Conservation (phyloP, 2,329 filamentous ascomycete species). For the Ceratocystis diversiconidia region DNA sequence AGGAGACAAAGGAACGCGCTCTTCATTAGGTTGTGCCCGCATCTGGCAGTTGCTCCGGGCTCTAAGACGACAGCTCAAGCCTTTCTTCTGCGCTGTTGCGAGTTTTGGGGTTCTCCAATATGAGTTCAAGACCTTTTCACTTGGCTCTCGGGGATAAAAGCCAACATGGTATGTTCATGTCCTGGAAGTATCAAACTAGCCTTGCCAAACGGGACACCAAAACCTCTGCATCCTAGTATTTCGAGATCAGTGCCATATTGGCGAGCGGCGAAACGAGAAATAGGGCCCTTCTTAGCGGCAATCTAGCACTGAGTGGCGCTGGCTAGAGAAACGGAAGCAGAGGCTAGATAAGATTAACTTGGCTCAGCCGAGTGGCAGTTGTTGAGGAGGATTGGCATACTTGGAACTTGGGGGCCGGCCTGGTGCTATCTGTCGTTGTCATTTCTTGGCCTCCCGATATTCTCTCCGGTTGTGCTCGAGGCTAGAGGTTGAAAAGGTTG, state of each 20-base stretch:
- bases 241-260: background rate
- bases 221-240: background rate
- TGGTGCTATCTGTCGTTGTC: background rate
- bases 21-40: background rate
- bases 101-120: background rate
- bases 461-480: background rate
- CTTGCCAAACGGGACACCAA: background rate
- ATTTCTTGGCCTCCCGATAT: background rate
- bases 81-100: too few relatives aligned
- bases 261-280: background rate
- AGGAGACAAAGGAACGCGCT: background rate
- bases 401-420: background rate
- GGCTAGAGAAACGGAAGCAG: background rate
- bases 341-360: background rate
- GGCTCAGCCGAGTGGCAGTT: background rate
- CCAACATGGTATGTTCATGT: background rate
- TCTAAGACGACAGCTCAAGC: background rate
- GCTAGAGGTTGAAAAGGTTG: background rate
- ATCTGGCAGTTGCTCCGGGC: background rate
- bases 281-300: background rate
- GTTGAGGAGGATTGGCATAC: conserved; percentile 1
- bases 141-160: too few relatives aligned
- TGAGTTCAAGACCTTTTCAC: background rate
- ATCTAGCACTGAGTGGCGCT: background rate
- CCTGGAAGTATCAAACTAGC: background rate